These are phyloP conservation scores for Tympanopsis confertula DNA, from an alignment of 2,329 filamentous ascomycete species.

Conservation along the genomic window DNA sequence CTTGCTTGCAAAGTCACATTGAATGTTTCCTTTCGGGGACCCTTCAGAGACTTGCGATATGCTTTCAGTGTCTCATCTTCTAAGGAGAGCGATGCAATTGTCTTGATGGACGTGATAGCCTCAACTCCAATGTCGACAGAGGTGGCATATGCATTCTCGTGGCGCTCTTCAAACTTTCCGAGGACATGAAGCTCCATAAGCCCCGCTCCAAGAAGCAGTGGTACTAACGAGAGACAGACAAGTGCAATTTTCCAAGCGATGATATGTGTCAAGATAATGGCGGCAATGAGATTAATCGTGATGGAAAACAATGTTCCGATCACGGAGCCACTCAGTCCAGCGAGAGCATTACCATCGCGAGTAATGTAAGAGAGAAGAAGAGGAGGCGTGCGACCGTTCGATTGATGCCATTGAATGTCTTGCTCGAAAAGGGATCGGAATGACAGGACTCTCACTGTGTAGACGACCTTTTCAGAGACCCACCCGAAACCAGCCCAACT, in stretches of 20 bases:
- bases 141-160: slow-evolving; percentile 51
- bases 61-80: slow-evolving; percentile 38
- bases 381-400: slow-evolving; percentile 46
- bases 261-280: slow-evolving; percentile 58
- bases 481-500: slow-evolving; percentile 40
- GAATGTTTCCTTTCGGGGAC: slow-evolving; percentile 40
- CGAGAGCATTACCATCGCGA: slow-evolving; percentile 54
- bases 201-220: slow-evolving; percentile 56
- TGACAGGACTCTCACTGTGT: slow-evolving; percentile 49
- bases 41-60: slow-evolving; percentile 37
- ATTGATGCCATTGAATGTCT: slow-evolving; percentile 62
- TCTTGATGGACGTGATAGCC: slow-evolving; percentile 54
- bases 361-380: slow-evolving; percentile 57
- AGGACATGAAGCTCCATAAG: slow-evolving; percentile 57
- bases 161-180: slow-evolving; percentile 47
- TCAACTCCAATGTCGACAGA: slow-evolving; percentile 57
- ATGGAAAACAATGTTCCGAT: slow-evolving; percentile 61
- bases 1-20: slow-evolving; percentile 38
- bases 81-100: slow-evolving; percentile 41
- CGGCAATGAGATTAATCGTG: slow-evolving; percentile 53
- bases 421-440: slow-evolving; percentile 56
- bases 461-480: slow-evolving; percentile 53
- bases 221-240: slow-evolving; percentile 58
- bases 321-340: slow-evolving; percentile 59
- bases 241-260: slow-evolving; percentile 68